Percentiles rank a stretch among this genome's conserved stretches.
Evolutionary conservation across 768 basidiomycete species (phyloP).

Genomic region (Panellus pusillus): DNA sequence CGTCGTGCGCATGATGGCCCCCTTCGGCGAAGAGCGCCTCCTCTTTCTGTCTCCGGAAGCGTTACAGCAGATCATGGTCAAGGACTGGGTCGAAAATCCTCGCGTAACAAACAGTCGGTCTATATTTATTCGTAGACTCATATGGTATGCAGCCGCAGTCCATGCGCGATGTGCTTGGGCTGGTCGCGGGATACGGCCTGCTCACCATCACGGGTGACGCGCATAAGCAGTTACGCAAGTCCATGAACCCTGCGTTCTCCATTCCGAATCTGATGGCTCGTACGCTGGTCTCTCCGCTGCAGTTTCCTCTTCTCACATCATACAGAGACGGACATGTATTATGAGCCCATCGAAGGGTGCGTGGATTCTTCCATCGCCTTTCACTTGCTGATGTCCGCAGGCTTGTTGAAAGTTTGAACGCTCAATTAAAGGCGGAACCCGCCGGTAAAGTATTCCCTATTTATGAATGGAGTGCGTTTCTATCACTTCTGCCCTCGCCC

Average conservation of each 20-base stretch:
- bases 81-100: slow-evolving; percentile 47
- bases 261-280: slow-evolving; percentile 42
- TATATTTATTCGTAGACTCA: neutral
- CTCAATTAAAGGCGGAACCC: slow-evolving; percentile 28
- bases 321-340: slow-evolving; percentile 47
- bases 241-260: slow-evolving; percentile 55
- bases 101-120: slow-evolving; percentile 25
- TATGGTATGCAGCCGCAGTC: slow-evolving; percentile 37
- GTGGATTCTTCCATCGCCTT: neutral
- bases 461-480: slow-evolving; percentile 45
- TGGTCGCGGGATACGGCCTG: slow-evolving; percentile 46
- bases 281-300: slow-evolving; percentile 20
- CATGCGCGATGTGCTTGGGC: slow-evolving; percentile 41
- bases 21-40: slow-evolving; percentile 44
- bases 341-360: slow-evolving; percentile 45
- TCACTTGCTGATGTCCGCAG: slow-evolving; percentile 17
- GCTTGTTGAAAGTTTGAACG: slow-evolving; percentile 39
- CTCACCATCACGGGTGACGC: slow-evolving; percentile 49
- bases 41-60: slow-evolving; percentile 45
- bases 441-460: slow-evolving; percentile 26
- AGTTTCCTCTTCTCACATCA: neutral
- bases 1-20: slow-evolving; percentile 43
- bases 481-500: neutral
- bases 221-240: slow-evolving; percentile 50
- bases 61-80: slow-evolving; percentile 42